Evolutionary conservation across 2,329 filamentous ascomycete species (phyloP).

Genomic region (Botrytis paeoniae): DNA sequence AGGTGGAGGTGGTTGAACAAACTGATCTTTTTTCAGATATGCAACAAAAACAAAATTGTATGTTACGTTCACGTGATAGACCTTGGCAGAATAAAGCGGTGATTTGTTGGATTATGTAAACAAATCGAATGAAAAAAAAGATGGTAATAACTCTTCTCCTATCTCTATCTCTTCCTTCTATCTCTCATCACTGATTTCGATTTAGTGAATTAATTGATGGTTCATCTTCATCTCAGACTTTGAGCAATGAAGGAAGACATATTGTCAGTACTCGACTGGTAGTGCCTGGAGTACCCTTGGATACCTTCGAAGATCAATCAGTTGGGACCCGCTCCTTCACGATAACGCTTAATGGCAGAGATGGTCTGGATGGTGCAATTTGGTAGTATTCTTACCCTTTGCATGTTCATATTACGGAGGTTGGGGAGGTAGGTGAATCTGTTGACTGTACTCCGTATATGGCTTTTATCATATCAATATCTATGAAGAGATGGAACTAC

Average conservation of each 20-base stretch:
- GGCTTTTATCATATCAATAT: neutral
- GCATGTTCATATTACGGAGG: neutral
- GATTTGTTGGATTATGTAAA: neutral
- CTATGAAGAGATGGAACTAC: neutral
- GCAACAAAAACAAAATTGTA: neutral
- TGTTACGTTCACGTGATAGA: fast-evolving
- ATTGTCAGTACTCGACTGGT: neutral
- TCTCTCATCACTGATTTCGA: neutral
- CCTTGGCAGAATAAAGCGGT: neutral
- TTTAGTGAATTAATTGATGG: neutral
- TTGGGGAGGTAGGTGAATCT: neutral
- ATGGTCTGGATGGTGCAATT: neutral
- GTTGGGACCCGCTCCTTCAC: neutral
- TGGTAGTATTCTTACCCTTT: neutral
- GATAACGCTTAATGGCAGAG: neutral
- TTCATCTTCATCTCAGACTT: neutral
- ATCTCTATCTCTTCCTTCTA: too few relatives aligned
- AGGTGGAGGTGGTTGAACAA: neutral
- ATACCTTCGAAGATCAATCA: neutral
- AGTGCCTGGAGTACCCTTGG: neutral
- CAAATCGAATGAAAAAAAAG: neutral
- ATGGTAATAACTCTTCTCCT: too few relatives aligned
- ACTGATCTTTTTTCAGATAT: neutral
- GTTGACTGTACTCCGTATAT: neutral
- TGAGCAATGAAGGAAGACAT: neutral